phyloP scores from a whole-genome alignment of 163 green algal species.

The Chlamydomonas reinhardtii region DNA sequence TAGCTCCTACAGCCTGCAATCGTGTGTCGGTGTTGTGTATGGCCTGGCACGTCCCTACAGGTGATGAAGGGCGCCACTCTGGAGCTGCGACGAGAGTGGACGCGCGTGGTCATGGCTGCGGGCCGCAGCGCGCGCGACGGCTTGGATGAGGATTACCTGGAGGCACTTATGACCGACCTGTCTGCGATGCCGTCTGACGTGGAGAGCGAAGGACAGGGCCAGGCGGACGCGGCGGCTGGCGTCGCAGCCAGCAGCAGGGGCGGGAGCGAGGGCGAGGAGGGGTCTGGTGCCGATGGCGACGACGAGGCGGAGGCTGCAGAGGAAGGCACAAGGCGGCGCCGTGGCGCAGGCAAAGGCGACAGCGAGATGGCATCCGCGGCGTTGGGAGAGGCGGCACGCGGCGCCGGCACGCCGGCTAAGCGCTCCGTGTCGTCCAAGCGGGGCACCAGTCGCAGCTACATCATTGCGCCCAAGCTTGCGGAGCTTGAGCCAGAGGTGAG shows the following conservation, averaged over 20 bases:
- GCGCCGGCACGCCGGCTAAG: neutral
- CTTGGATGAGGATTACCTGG: neutral
- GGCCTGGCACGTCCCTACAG: too few species aligned
- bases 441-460: neutral
- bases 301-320: neutral
- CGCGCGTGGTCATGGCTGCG: neutral
- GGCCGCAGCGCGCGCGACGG: too few species aligned
- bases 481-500: neutral
- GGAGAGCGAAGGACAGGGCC: too few species aligned
- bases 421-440: too few species aligned
- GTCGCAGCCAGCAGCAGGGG: too few species aligned
- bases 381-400: too few species aligned
- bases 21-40: too few species aligned
- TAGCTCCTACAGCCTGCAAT: too few species aligned
- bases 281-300: too few species aligned
- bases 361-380: neutral
- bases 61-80: constrained; percentile 10
- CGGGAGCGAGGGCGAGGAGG: neutral
- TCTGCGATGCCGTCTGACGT: too few species aligned
- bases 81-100: neutral
- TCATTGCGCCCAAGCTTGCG: neutral
- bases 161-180: neutral
- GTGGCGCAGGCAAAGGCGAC: neutral
- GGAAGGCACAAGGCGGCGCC: neutral
- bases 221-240: neutral